Conservation (phyloP, 1,284 basidiomycete species). For the Sporisorium reilianum region DNA sequence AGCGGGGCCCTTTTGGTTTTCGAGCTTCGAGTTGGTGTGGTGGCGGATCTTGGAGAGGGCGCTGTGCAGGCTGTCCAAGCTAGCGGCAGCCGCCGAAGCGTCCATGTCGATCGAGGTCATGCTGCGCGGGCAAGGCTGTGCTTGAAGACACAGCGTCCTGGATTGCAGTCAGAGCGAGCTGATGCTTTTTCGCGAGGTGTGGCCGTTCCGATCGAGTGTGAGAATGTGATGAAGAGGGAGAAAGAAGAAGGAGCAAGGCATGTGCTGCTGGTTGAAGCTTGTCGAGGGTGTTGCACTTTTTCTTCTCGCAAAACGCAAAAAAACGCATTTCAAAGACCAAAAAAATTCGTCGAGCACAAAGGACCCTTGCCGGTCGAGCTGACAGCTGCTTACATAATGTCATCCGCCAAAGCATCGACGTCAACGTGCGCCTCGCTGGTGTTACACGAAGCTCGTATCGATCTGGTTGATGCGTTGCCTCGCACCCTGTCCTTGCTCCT, state of each 20-base stretch:
- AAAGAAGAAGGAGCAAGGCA: neutral
- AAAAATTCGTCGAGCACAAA: conserved; percentile 9
- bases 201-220: neutral
- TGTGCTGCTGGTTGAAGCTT: too few species aligned
- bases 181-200: neutral
- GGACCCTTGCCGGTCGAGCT: conserved; percentile 4
- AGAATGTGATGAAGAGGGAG: neutral
- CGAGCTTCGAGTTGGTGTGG: conserved; percentile 82
- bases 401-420: neutral
- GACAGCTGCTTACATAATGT: conserved; percentile 6
- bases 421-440: conserved; percentile 16
- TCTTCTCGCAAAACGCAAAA: neutral
- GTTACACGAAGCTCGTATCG: neutral
- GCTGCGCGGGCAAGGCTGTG: conserved; percentile 5
- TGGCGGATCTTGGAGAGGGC: conserved; percentile 82
- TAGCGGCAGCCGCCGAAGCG: conserved; percentile 39
- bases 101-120: conserved; percentile 46
- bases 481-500: neutral
- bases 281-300: conserved; percentile 7
- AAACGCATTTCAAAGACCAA: neutral
- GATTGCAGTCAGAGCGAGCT: neutral
- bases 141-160: conserved; percentile 1
- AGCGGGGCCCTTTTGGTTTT: conserved; percentile 91
- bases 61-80: conserved; percentile 45
- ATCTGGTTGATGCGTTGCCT: neutral